Evolutionary conservation across 1,139 yeast species (phyloP).

Genomic region (Saccharomyces pastorianus): DNA sequence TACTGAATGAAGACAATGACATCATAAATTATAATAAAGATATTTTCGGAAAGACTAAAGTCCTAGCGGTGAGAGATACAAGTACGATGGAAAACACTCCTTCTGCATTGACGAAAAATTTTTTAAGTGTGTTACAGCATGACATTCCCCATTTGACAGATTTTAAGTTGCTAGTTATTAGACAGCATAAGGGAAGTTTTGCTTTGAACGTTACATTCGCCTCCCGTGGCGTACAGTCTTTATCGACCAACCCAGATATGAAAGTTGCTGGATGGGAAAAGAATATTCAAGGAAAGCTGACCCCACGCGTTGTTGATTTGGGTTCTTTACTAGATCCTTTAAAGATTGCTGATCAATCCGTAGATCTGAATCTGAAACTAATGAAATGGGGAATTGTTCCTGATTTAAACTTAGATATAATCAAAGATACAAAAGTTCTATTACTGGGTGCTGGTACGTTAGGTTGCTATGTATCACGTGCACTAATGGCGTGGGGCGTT

Average conservation of each 20-base stretch:
- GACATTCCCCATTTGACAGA: conserved; percentile 32
- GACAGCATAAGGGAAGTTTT: conserved; percentile 28
- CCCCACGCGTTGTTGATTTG: conserved; percentile 76
- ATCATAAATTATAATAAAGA: conserved; percentile 16
- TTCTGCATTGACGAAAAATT: conserved; percentile 59
- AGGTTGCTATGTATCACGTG: conserved; percentile 88
- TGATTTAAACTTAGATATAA: conserved; percentile 54
- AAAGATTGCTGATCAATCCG: conserved; percentile 82
- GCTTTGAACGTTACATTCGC: conserved; percentile 15
- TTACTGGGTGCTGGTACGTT: conserved; percentile 92
- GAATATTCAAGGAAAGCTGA: conserved; percentile 59
- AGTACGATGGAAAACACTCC: conserved; percentile 42
- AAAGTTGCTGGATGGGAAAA: conserved; percentile 86
- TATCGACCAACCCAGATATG: conserved; percentile 10
- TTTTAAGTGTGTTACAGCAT: conserved; percentile 46
- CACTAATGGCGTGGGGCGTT: conserved; percentile 91
- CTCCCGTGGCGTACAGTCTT: conserved; percentile 4
- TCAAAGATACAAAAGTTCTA: conserved; percentile 55
- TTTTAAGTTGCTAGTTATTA: conserved; percentile 37
- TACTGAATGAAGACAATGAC: conserved; percentile 15
- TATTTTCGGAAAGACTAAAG: conserved; percentile 8
- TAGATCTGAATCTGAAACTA: conserved; percentile 76
- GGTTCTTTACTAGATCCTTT: conserved; percentile 73
- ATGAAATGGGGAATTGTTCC: conserved; percentile 98
- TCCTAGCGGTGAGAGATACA: conserved; percentile 56